Conservation (phyloP, 495 filamentous ascomycete species). For the Penicillium goetzii region DNA sequence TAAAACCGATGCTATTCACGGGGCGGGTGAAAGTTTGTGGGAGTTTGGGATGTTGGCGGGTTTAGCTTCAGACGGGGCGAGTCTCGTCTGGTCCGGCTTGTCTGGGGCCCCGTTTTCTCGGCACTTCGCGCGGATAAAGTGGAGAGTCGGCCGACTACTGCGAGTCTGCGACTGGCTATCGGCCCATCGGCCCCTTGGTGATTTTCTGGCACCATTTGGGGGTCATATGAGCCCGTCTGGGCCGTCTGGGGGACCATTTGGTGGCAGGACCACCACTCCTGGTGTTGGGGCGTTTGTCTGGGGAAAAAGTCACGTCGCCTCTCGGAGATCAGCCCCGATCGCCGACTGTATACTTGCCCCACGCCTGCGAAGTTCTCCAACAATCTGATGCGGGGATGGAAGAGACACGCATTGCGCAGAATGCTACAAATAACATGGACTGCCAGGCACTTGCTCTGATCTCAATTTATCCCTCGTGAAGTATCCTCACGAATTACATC, state of each 20-base stretch:
- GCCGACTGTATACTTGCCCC: constrained; percentile 30
- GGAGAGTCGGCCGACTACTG: not conserved
- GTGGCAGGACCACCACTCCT: too few relatives aligned
- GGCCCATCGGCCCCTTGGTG: not conserved
- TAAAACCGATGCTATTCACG: constrained; percentile 14
- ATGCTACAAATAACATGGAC: constrained; percentile 39
- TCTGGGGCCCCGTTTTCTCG: constrained; percentile 8
- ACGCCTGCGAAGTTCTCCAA: constrained; percentile 6
- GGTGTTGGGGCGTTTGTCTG: not conserved
- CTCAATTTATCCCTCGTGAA: constrained; percentile 15
- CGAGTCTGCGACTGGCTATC: not conserved
- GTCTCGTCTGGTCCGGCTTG: not conserved
- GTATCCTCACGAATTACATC: constrained; percentile 19
- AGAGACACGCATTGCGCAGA: constrained; percentile 5
- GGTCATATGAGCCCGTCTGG: not conserved
- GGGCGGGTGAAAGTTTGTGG: not conserved
- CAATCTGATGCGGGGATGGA: constrained; percentile 10
- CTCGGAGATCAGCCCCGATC: constrained; percentile 41
- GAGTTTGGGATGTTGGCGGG: not conserved
- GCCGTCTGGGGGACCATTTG: not conserved
- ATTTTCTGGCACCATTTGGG: not conserved
- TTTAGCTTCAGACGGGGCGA: not conserved
- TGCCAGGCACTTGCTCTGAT: constrained; percentile 11
- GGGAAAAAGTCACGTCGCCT: not conserved
- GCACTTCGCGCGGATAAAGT: not conserved